Evolutionary conservation across 2,329 filamentous ascomycete species (phyloP).

Genomic region (Trichoderma asperellum): DNA sequence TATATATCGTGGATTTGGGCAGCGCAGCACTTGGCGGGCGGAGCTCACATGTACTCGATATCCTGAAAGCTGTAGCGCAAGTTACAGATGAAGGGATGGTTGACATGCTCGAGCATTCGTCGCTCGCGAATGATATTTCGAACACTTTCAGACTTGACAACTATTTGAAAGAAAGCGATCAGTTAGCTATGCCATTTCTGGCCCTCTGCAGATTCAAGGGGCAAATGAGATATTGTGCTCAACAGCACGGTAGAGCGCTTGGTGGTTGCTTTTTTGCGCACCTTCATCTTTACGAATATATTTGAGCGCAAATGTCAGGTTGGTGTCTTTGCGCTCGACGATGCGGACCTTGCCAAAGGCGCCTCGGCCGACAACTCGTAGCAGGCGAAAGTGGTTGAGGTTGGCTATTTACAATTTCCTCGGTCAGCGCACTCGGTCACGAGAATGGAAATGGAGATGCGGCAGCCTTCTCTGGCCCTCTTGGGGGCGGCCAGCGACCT

Average conservation of each 20-base stretch:
- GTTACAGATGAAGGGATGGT: constrained; percentile 98
- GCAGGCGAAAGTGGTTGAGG: constrained; percentile 93
- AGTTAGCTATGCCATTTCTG: constrained; percentile 32
- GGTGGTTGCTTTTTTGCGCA: constrained; percentile 47
- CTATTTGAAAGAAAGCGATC: constrained; percentile 51
- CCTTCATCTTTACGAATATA: constrained; percentile 99
- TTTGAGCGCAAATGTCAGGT: constrained; percentile 91
- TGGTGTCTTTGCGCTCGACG: constrained; percentile 95
- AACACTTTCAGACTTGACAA: constrained; percentile 95
- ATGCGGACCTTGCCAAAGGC: constrained; percentile 99
- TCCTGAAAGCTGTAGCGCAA: constrained; percentile 99
- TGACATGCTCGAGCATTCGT: constrained; percentile 96
- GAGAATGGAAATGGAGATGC: constrained; percentile 7
- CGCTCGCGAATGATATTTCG: constrained; percentile 97
- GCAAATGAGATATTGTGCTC: background rate
- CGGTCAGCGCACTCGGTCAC: constrained; percentile 7
- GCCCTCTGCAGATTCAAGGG: background rate
- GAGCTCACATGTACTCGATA: constrained; percentile 90
- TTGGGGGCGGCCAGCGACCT: background rate
- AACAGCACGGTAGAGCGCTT: background rate
- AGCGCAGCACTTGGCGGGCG: background rate
- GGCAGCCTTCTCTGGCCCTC: background rate
- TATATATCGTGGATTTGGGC: background rate
- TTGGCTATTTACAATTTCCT: constrained; percentile 67
- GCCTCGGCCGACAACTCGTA: constrained; percentile 95